Evolutionary conservation across 106 monocot genomes (phyloP).

Genomic region (Cymbidium sinense): DNA sequence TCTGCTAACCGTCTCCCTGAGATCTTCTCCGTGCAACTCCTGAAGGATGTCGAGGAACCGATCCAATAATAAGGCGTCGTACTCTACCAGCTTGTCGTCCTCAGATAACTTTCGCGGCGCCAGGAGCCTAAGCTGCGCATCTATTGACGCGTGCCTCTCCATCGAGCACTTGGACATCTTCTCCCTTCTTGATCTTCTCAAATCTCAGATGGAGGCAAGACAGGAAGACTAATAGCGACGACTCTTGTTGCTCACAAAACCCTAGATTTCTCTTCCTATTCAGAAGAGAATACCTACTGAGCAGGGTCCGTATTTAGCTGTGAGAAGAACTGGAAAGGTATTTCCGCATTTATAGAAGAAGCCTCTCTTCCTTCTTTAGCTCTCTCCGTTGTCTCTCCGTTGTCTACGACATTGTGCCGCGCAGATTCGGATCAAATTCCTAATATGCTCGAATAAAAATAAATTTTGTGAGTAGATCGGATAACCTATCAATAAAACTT

Average conservation of each 20-base stretch:
- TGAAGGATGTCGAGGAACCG: constrained; percentile 93
- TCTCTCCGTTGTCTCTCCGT: too few species aligned
- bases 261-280: constrained; percentile 1
- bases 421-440: background rate
- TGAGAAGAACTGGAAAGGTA: background rate
- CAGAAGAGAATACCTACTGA: background rate
- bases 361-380: background rate
- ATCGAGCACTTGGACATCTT: constrained; percentile 41
- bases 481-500: background rate
- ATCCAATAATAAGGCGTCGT: constrained; percentile 79
- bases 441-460: background rate
- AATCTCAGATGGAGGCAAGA: background rate
- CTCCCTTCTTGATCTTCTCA: background rate
- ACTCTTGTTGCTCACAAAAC: background rate
- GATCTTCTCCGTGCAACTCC: constrained; percentile 68
- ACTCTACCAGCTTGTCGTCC: constrained; percentile 90
- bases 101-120: constrained; percentile 87
- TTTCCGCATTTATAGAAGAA: background rate
- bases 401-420: too few species aligned
- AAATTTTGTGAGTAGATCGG: background rate
- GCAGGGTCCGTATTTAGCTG: background rate
- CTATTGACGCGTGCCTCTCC: constrained; percentile 79
- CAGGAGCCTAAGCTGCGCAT: constrained; percentile 78
- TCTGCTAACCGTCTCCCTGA: constrained; percentile 62
- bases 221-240: background rate